Conservation (phyloP, 2,329 filamentous ascomycete genomes). For the Ophiocordyceps camponoti-leonardi region DNA sequence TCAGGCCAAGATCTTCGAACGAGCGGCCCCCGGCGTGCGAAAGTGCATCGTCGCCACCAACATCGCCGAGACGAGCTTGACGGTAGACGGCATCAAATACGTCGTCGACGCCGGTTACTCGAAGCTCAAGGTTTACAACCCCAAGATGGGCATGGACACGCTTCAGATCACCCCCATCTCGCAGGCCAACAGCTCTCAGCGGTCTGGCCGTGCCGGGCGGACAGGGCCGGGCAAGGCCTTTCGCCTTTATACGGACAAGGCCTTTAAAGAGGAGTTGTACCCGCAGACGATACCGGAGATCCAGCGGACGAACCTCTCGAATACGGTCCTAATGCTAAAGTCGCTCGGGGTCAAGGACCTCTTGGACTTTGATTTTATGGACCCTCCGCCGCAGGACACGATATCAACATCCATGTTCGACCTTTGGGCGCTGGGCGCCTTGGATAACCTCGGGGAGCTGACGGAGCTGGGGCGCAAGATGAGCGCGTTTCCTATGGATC, state of each 20-base stretch:
- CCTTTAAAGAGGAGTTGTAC: constrained; percentile 92
- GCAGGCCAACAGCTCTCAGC: constrained; percentile 88
- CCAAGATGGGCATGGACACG: constrained; percentile 95
- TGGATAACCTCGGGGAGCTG: constrained; percentile 88
- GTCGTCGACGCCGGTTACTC: constrained; percentile 98
- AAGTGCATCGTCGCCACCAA: constrained; percentile 98
- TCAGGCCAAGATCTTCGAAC: constrained; percentile 88
- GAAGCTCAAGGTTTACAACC: constrained; percentile 93
- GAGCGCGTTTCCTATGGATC: constrained; percentile 98
- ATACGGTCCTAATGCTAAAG: constrained; percentile 93
- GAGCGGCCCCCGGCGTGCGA: constrained; percentile 65
- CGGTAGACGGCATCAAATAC: constrained; percentile 94
- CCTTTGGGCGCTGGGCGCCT: constrained; percentile 73
- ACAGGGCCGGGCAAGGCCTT: constrained; percentile 96
- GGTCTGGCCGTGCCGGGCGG: constrained; percentile 80
- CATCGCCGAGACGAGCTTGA: constrained; percentile 95
- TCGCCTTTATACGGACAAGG: constrained; percentile 84
- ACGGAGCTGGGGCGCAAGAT: constrained; percentile 89
- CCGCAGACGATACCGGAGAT: constrained; percentile 94
- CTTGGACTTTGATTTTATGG: constrained; percentile 97
- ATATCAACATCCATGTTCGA: constrained; percentile 95
- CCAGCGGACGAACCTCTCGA: constrained; percentile 79
- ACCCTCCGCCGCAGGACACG: constrained; percentile 90
- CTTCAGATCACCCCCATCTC: constrained; percentile 92
- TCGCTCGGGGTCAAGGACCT: constrained; percentile 99